Evolutionary conservation across 2,329 filamentous ascomycete species (phyloP), one percentile per base, ranked within the genome.

Genomic region (Hortaea werneckii): DNA sequence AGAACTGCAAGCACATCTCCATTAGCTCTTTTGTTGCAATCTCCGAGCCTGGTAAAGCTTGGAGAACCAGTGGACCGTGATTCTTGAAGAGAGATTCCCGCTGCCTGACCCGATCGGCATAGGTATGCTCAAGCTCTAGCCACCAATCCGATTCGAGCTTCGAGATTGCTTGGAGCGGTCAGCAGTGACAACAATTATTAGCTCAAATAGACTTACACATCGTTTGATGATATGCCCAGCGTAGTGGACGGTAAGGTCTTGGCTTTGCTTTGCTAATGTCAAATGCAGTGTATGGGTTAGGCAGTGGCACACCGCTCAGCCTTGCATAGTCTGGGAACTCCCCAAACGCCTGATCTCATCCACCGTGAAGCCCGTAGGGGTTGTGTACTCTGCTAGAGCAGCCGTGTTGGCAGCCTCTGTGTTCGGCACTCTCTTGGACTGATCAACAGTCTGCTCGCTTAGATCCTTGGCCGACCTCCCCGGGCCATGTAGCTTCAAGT

Each of bases 201-300:
- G 20, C 20, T 20, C 20, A 20, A 2, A 20, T 20, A 20, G 20
- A 73, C 82, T 56, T 76, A 90, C 86, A 85, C 87, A 94, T 94
- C 0, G 87, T 94, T 60, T 94, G 87, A 60, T 92, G 85, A 59
- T 94, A 94, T 0, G 75, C 70, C 87, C 87, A 94, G 56, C 87
- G 67, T 38, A 94, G 84, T 0, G 87, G 87, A 37, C 87, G 74
- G 60, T 89, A 94, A 0, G 87, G 87, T 47, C 87, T 73, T 1
- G 87, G 77, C 7, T 74, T 57, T 1, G 87, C 86, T 51, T 72
- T 84, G 10, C 74, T 66, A 45, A 88, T 79, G 51, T 86, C 70
- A 59, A 92, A 92, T 4, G 76, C 70, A 1, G 61, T 56, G 46
- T 84, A 81, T 13, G 83, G 72, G 6, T 69, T 52, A 0, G 87